phyloP scores from a whole-genome alignment of 192 early-diverging fungal species.

The Backusella circina region DNA sequence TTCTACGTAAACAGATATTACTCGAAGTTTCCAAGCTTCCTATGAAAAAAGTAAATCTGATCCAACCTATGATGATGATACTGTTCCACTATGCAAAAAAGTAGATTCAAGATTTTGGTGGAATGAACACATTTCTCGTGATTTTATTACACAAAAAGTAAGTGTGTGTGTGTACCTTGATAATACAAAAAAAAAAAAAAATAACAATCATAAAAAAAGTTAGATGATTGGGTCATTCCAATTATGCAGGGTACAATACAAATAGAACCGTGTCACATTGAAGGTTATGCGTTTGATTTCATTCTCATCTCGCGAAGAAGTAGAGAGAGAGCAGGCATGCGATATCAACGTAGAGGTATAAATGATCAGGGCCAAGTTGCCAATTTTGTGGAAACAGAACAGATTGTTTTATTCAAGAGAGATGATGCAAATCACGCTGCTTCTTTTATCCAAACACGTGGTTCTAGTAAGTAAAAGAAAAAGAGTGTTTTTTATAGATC shows the following conservation, averaged over 20 bases:
- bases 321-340: constrained; percentile 59
- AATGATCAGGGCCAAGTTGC: constrained; percentile 84
- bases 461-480: constrained; percentile 56
- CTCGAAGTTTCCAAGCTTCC: constrained; percentile 36
- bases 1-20: constrained; percentile 38
- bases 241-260: constrained; percentile 71
- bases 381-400: constrained; percentile 98
- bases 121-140: constrained; percentile 49
- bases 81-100: constrained; percentile 7
- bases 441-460: constrained; percentile 89
- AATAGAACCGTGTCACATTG: constrained; percentile 57
- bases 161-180: not conserved
- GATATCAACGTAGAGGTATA: constrained; percentile 88
- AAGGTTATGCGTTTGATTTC: constrained; percentile 58
- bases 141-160: constrained; percentile 45
- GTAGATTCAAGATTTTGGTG: constrained; percentile 54
- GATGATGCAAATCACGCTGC: constrained; percentile 47
- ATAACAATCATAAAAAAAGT: constrained; percentile 20
- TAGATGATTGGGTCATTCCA: constrained; percentile 52
- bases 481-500: not conserved
- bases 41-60: constrained; percentile 29
- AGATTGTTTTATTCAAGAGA: constrained; percentile 67
- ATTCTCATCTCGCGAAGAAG: constrained; percentile 68
- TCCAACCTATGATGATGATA: not conserved
- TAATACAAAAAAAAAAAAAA: not conserved